Evolutionary conservation across 345 rosid genomes (phyloP).

Genomic region (Populus pruinosa): DNA sequence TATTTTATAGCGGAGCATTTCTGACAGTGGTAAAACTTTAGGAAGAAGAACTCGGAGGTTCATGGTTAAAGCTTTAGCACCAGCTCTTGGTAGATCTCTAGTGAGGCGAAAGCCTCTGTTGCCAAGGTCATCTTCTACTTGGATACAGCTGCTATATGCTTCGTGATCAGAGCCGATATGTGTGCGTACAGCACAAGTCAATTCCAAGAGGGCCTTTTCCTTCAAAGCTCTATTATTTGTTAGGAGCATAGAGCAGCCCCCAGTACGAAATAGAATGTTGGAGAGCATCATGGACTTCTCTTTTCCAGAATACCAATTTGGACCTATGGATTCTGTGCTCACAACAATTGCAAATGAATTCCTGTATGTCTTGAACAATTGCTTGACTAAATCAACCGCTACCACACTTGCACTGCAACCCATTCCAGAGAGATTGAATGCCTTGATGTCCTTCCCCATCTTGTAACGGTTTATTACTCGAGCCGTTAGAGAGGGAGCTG

Average conservation of each 20-base stretch:
- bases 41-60: slow-evolving; percentile 20
- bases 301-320: slow-evolving; percentile 32
- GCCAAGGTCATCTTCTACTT: slow-evolving; percentile 27
- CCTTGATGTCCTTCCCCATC: slow-evolving; percentile 28
- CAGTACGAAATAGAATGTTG: slow-evolving; percentile 37
- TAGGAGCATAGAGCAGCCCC: slow-evolving; percentile 35
- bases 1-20: slow-evolving; percentile 14
- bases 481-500: slow-evolving; percentile 26
- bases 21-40: slow-evolving; percentile 44
- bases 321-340: slow-evolving; percentile 30
- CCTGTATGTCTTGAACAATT: slow-evolving; percentile 24
- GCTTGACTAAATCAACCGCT: slow-evolving; percentile 23
- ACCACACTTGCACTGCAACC: slow-evolving; percentile 41
- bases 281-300: slow-evolving; percentile 37
- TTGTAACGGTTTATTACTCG: slow-evolving; percentile 28
- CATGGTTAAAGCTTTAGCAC: slow-evolving; percentile 14
- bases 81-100: slow-evolving; percentile 23
- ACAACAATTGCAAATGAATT: slow-evolving; percentile 28
- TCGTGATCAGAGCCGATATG: slow-evolving; percentile 28
- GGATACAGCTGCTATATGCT: slow-evolving; percentile 26
- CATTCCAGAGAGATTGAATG: slow-evolving; percentile 42
- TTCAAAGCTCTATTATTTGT: slow-evolving; percentile 22
- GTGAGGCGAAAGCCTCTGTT: slow-evolving; percentile 20
- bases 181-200: slow-evolving; percentile 30
- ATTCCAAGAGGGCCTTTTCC: slow-evolving; percentile 18